Evolutionary conservation across 2,329 filamentous ascomycete genomes (phyloP), one percentile per base, ranked within the genome.

Genomic region (Dryadomyces quercivorus): DNA sequence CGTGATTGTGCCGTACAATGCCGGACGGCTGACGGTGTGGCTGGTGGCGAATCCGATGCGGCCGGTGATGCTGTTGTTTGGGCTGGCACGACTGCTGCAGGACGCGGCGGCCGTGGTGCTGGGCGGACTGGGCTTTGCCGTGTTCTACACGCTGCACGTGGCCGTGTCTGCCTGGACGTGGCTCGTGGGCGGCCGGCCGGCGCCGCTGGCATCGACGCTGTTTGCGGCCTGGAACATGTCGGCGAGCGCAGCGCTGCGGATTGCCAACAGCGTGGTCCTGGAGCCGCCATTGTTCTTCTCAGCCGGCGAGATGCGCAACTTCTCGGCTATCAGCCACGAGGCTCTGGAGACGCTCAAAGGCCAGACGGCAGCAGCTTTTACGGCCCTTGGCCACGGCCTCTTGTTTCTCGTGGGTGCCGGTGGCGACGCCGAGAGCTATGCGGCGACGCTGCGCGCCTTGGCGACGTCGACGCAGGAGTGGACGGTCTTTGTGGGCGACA

Each of bases 1-100:
- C 52, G 82, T 97, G 47, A 95, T 93, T 72, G 71, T 95, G 52
- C 93, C 93, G 0, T 98, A 97, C 69, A 85, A 96, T 54, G 84
- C 90, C 64, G 93, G 93, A 15, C 91, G 95, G 60, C 74, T 95
- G 26, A 82, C 88, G 5, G 75, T 97, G 46, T 84, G 92, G 65
- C 74, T 91, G 51, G 66, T 92, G 22, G 88, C 87, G 13, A 89
- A 90, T 60, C 92, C 92, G 2, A 72, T 88, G 65, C 78, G 89
- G 15, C 82, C 92, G 4, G 72, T 95, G 21, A 81, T 82, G 50
- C 75, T 90, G 44, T 65, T 90, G 10, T 87, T 91, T 46, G 80
- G 82, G 54, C 66, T 84, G 44, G 86, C 86, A n/a, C 90, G 90
- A 62, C 75, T 95, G 47, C 67, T 90, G 34, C 85, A 95, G 58